Evolutionary conservation across 2,329 filamentous ascomycete species (phyloP), one percentile per base, ranked within the genome.

Genomic region (Verticillium nubilum): DNA sequence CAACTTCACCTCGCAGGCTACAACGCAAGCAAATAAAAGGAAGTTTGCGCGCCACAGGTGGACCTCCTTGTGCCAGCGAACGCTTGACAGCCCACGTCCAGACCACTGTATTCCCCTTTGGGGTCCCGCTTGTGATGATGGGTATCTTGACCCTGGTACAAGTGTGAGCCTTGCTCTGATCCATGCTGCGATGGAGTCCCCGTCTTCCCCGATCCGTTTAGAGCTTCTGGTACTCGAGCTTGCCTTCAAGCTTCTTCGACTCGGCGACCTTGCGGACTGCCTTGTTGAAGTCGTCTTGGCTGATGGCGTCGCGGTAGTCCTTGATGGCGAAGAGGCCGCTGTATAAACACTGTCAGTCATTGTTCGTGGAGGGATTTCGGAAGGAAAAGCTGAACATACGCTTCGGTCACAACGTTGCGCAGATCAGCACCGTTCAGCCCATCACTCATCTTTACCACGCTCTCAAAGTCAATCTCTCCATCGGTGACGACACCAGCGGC

Each of bases 381-480:
- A 52, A 52, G 42, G 3, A 37, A 33, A 19, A 12, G 47, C 17
- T n/a, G 17, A 12, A 87, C 92, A 82, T 85, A 96, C 92, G 95
- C 95, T 83, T 99, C 95, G 15, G 95, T 99, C 57, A 99, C 93
- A 57, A 99, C 93, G 72, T 99, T 99, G 71, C 95, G 85, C 80
- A 99, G 78, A 86, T 99, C 95, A 56, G 95, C 95, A 72, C 95
- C 95, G 76, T 99, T 99, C 69, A 99, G 84, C 28, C 94, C 93
- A 71, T 99, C 95, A 68, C 93, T 97, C 95, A 99, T 99, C 87
- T 99, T 99, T 67, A 99, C 95, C 61, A 99, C 92, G 69, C 92
- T 97, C 84, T 99, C 95, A 72, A 96, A 99, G 74, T 99, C 96
- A 70, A 99, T 92, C 64, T 99, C 95, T 1, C 94, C 95, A 68